Evolutionary conservation across 2,329 filamentous ascomycete genomes (phyloP), one percentile per base, ranked within the genome.

Genomic region (Aspergillus udagawae): DNA sequence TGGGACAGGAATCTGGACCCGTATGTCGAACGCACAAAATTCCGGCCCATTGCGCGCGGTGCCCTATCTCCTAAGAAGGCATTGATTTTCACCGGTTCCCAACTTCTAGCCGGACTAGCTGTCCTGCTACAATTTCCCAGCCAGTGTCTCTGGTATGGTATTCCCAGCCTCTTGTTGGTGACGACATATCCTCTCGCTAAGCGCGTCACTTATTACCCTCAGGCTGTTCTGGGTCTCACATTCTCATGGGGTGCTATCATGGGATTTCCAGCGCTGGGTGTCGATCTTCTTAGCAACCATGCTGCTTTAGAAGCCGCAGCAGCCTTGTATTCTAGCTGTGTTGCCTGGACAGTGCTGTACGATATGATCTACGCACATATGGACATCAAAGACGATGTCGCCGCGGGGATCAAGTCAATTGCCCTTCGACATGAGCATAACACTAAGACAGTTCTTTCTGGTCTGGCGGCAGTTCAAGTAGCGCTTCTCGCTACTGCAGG

Each of bases 1-100:
- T 77, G 81, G 68, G 83, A 85, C 62, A 76, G 78, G 50, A 79
- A 82, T 48, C 71, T 83, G 52, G 83, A 85, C 62, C 78, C 80
- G 3, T 72, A 79, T 58, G 81, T 82, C 9, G 75, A 74, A 60
- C 77, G 82, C 42, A 82, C 79, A 44, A 77, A 77, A 35, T 75
- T 80, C 59, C 75, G 82, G 20, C 81, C 81, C 1, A 79, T 82
- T 60, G 79, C 80, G 12, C 70, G 81, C 54, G 76, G 78, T n/a
- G 81, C 80, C 28, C 71, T 83, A 20, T 76, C 79, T 0, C 75
- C 77, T 9, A 58, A 66, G 35, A 73, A 76, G 10, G 78, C 75
- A 9, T 59, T 79, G 38, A 51, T 80, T 25, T 80, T 80, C 62
- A 78, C 79, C 1, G 70, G 74, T 4, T 65, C 69, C 8, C 78